These are phyloP conservation scores for Colletotrichum euphorbiae DNA, from an alignment of 2,329 filamentous ascomycete genomes.

Conservation along the genomic window DNA sequence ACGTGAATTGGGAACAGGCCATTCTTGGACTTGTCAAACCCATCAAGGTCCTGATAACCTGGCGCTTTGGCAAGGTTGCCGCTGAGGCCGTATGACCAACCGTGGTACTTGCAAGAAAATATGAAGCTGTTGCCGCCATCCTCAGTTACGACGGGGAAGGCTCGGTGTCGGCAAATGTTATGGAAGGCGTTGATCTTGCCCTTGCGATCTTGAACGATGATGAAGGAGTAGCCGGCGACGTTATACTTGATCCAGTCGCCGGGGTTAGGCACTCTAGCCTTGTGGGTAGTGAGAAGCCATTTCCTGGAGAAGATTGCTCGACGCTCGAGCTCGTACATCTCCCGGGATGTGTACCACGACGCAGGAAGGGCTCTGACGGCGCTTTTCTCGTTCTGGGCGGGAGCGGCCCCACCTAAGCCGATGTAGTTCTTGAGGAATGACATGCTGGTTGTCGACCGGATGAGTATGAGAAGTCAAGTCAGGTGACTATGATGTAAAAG, in stretches of 20 bases:
- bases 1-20: conserved; percentile 67
- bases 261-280: conserved; percentile 59
- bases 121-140: conserved; percentile 63
- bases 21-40: conserved; percentile 68
- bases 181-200: conserved; percentile 69
- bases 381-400: conserved; percentile 45
- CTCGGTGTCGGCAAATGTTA: conserved; percentile 72
- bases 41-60: conserved; percentile 65
- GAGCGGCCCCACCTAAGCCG: conserved; percentile 47
- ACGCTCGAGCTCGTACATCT: conserved; percentile 68
- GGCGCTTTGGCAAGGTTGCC: conserved; percentile 71
- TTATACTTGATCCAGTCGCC: conserved; percentile 69
- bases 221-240: conserved; percentile 66
- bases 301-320: conserved; percentile 68
- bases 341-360: conserved; percentile 64
- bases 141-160: conserved; percentile 67
- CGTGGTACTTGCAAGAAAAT: conserved; percentile 71
- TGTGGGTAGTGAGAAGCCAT: conserved; percentile 68
- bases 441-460: conserved; percentile 41
- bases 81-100: conserved; percentile 70
- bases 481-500: not conserved
- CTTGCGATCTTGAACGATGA: conserved; percentile 62
- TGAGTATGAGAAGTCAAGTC: not conserved
- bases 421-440: conserved; percentile 53
- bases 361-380: conserved; percentile 56